These are phyloP conservation scores for Magnusiomyces tetraspermus DNA, from an alignment of 1,139 yeast species.

Conservation along the genomic window DNA sequence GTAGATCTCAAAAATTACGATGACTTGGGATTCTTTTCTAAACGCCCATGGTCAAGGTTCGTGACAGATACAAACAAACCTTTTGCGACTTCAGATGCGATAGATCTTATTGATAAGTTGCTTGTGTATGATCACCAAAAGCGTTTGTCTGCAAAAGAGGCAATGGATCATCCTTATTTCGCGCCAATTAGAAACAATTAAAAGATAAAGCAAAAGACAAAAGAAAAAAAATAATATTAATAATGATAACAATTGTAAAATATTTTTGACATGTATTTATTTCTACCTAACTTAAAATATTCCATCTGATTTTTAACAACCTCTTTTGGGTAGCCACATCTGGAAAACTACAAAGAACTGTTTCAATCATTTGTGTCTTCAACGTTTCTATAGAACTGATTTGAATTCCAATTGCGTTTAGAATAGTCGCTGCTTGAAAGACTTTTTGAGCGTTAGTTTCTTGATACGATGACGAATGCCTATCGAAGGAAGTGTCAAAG, in stretches of 20 bases:
- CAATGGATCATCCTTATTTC: constrained; percentile 74
- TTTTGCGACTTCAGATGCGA: constrained; percentile 55
- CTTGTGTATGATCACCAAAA: constrained; percentile 81
- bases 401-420: neutral
- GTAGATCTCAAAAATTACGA: constrained; percentile 71
- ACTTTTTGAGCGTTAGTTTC: no score
- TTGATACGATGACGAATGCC: no score
- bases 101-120: constrained; percentile 69
- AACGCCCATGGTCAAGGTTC: constrained; percentile 75
- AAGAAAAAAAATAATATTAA: no score
- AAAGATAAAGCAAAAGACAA: no score
- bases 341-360: neutral
- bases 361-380: neutral
- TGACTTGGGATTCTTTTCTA: constrained; percentile 59
- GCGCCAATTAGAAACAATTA: no score
- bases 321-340: neutral
- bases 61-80: constrained; percentile 60
- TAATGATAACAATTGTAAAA: neutral
- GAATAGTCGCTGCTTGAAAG: neutral
- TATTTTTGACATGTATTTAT: neutral
- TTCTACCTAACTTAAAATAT: neutral
- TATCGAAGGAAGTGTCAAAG: no score
- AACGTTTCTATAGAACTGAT: neutral
- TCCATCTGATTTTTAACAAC: neutral
- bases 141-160: constrained; percentile 84